Evolutionary conservation across 1,284 basidiomycete species (phyloP).

Genomic region (Heterobasidion annosum): DNA sequence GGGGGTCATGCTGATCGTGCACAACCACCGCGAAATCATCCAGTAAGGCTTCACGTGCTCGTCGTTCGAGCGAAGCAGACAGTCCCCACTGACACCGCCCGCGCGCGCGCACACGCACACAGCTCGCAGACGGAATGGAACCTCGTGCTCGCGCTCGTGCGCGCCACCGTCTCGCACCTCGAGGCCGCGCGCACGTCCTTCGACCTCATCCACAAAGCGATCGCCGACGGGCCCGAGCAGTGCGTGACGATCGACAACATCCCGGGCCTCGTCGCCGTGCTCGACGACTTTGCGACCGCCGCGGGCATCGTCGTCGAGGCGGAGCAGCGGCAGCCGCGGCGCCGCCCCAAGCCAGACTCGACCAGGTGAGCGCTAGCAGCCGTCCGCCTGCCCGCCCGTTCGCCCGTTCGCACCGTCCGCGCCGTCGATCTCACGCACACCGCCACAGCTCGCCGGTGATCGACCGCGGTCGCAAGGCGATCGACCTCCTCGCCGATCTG

Average conservation of each 20-base stretch:
- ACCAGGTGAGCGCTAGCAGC: slow-evolving; percentile 34
- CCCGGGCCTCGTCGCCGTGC: slow-evolving; percentile 66
- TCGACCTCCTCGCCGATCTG: slow-evolving; percentile 74
- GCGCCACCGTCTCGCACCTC: slow-evolving; percentile 80
- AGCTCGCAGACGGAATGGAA: slow-evolving; percentile 96
- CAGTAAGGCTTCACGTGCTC: slow-evolving; percentile 30
- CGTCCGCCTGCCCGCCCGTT: too few species aligned
- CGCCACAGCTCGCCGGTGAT: slow-evolving; percentile 58
- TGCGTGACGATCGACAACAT: slow-evolving; percentile 76
- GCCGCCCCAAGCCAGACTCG: slow-evolving; percentile 40
- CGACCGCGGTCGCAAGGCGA: slow-evolving; percentile 73
- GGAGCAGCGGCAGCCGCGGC: slow-evolving; percentile 40
- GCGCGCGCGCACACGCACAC: background rate
- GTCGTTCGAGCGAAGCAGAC: background rate
- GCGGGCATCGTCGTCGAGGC: slow-evolving; percentile 57
- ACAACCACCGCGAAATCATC: slow-evolving; percentile 66
- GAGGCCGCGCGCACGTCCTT: slow-evolving; percentile 84
- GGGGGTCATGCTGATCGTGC: slow-evolving; percentile 74
- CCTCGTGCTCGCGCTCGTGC: slow-evolving; percentile 83
- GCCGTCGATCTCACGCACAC: too few species aligned
- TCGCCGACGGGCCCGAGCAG: slow-evolving; percentile 47
- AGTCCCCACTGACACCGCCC: background rate
- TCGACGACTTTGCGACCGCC: slow-evolving; percentile 82
- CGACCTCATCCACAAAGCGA: slow-evolving; percentile 60
- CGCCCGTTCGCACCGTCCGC: too few species aligned